Base-by-base conservation (phyloP, 306 rosid genomes). In the Rosa lucieae region DNA sequence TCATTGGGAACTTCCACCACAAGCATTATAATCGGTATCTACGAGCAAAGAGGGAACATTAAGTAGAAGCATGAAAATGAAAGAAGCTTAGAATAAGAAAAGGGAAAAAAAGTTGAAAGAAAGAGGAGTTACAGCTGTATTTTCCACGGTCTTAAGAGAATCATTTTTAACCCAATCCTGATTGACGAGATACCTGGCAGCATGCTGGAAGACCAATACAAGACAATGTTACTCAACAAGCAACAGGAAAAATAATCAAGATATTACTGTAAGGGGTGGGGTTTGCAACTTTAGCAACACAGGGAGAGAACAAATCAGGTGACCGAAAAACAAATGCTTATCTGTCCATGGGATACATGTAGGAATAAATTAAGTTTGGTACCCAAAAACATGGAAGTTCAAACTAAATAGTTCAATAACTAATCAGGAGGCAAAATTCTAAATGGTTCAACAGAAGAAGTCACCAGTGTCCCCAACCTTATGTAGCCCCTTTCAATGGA, bases 21-120 rank as follows among this genome's bases (percentile, higher is more conserved):
- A 68, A 94, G 97, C 98, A 90, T 94, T 83, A 94, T 94, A 73
- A 94, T 89, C 73, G 98, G 98, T 82, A 94, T 92, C 98, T 94
- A 81, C 78, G 46, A 81, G 21, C 76, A 78, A 75, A 79, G 74
- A 18, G 70, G 29, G 79, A 14, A 46, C 80, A 77, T 65, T 82
- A 65, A 87, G 86, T 47, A 73, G 75, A 79, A 40, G 67, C 23
- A 59, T 62, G 12, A 32, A 72, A 42, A 49, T 10, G 29, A 76
- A 73, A 74, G 40, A 67, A 51, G 74, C 70, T 65, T 14, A 77
- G 73, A 70, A 44, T 67, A 62, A 70, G 51, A 21, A 61, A 65
- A 42, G 65, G 9, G 6, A 62, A 69, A 75, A 29, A 49, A 59
- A 51, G 61, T 55, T n/a, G 44, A 37, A 81, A 67, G 78, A 72